Percentiles rank a stretch among this genome's conserved stretches.
These are phyloP conservation scores for Silene coronaria DNA, from an alignment of 179 eudicot genomes.

Conservation along the genomic window DNA sequence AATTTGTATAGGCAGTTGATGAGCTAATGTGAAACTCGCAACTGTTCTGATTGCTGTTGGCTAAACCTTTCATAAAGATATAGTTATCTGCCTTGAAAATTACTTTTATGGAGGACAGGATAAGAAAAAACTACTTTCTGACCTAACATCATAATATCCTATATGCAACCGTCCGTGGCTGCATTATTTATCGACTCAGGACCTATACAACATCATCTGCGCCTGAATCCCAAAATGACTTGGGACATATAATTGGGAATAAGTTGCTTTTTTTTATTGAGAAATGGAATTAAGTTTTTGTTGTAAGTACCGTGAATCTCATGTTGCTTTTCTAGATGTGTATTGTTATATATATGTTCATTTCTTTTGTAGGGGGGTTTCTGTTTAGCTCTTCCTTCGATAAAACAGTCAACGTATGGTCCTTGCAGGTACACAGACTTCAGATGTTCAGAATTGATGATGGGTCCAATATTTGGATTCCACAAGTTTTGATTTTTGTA, in stretches of 20 bases:
- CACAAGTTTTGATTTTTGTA: not conserved
- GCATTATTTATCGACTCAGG: not conserved
- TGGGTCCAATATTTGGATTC: not conserved
- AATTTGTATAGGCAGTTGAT: not conserved
- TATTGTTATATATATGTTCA: constrained; percentile 7
- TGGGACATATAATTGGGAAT: not conserved
- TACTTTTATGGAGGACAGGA: not conserved
- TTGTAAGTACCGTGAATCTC: not conserved
- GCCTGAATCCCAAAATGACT: too few relatives aligned
- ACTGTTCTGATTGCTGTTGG: constrained; percentile 3
- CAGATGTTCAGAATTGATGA: not conserved
- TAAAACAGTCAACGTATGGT: constrained; percentile 75
- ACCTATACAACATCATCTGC: too few relatives aligned
- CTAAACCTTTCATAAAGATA: not conserved
- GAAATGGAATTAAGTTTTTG: not conserved
- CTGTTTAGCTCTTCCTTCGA: constrained; percentile 87
- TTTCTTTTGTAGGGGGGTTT: constrained; percentile 64
- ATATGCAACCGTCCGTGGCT: not conserved
- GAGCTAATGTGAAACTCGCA: not conserved
- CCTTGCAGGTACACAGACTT: constrained; percentile 60
- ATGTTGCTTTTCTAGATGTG: not conserved
- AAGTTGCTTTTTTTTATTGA: not conserved
- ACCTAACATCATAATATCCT: not conserved
- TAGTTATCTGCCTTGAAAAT: not conserved
- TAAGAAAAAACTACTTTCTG: not conserved